Evolutionary conservation across 345 rosid species (phyloP).

Genomic region (Toxicodendron radicans): DNA sequence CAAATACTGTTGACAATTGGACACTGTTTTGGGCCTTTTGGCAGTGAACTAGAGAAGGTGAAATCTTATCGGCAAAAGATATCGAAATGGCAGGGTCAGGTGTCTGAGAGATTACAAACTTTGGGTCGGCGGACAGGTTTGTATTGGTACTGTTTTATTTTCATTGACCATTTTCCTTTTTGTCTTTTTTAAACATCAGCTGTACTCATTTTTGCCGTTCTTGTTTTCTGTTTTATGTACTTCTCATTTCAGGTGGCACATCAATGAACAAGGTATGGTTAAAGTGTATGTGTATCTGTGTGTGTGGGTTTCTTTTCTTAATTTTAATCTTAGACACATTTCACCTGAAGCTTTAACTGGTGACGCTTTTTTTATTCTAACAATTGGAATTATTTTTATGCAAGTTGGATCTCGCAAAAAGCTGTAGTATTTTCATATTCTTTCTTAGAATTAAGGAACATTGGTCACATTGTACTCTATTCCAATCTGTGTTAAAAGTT

Average conservation of each 20-base stretch:
- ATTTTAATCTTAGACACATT: conserved; percentile 2
- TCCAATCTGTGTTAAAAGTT: background rate
- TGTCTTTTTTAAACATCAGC: background rate
- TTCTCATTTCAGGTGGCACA: conserved; percentile 48
- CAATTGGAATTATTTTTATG: background rate
- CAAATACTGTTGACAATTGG: background rate
- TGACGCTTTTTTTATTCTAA: background rate
- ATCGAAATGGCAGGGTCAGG: conserved; percentile 87
- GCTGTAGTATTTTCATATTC: background rate
- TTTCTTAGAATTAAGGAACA: background rate
- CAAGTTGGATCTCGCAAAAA: background rate
- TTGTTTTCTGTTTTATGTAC: background rate
- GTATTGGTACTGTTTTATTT: background rate
- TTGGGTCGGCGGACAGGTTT: conserved; percentile 63
- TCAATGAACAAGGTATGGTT: conserved; percentile 63
- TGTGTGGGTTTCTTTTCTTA: background rate
- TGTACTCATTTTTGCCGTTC: background rate
- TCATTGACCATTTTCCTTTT: conserved; percentile 17
- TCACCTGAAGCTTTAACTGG: too few species aligned
- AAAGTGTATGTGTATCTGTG: background rate
- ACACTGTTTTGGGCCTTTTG: conserved; percentile 17
- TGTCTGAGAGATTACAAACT: conserved; percentile 77
- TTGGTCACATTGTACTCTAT: background rate
- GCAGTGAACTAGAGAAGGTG: conserved; percentile 80
- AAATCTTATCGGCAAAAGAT: conserved; percentile 82